These are phyloP conservation scores for Penicillium sp. DNA, from an alignment of 2,329 filamentous ascomycete species.

Conservation along the genomic window DNA sequence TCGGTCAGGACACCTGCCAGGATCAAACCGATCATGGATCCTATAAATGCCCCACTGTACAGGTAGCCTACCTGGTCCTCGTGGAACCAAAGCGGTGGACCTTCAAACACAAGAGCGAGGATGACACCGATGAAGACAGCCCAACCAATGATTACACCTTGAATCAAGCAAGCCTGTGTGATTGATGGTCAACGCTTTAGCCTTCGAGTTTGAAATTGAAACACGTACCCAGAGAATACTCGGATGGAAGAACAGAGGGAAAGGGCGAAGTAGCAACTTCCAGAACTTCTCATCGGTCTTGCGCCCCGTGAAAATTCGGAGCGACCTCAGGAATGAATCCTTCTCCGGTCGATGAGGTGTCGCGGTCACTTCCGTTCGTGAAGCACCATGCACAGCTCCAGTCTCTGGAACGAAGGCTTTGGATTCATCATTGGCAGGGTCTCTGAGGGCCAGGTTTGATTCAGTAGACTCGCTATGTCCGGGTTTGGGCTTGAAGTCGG, in stretches of 20 bases:
- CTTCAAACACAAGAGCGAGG: constrained; percentile 78
- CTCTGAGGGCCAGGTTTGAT: constrained; percentile 7
- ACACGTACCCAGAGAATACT: constrained; percentile 72
- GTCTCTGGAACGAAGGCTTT: constrained; percentile 8
- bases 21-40: constrained; percentile 74
- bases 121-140: constrained; percentile 89
- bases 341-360: constrained; percentile 50
- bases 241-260: constrained; percentile 81
- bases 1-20: constrained; percentile 76
- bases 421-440: constrained; percentile 14
- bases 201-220: constrained; percentile 19
- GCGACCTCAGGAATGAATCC: constrained; percentile 58
- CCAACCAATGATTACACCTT: constrained; percentile 92
- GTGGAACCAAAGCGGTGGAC: constrained; percentile 77
- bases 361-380: constrained; percentile 13
- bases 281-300: constrained; percentile 76
- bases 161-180: constrained; percentile 65
- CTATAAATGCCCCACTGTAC: constrained; percentile 83
- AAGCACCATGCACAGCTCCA: constrained; percentile 1
- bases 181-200: background rate
- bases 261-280: constrained; percentile 68
- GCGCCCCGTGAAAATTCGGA: constrained; percentile 76
- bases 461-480: constrained; percentile 21
- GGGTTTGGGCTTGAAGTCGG: constrained; percentile 58
- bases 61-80: constrained; percentile 82